Evolutionary conservation across 2,329 filamentous ascomycete species (phyloP), one percentile per base, ranked within the genome.

Genomic region (Pseudocercospora fijiensis): DNA sequence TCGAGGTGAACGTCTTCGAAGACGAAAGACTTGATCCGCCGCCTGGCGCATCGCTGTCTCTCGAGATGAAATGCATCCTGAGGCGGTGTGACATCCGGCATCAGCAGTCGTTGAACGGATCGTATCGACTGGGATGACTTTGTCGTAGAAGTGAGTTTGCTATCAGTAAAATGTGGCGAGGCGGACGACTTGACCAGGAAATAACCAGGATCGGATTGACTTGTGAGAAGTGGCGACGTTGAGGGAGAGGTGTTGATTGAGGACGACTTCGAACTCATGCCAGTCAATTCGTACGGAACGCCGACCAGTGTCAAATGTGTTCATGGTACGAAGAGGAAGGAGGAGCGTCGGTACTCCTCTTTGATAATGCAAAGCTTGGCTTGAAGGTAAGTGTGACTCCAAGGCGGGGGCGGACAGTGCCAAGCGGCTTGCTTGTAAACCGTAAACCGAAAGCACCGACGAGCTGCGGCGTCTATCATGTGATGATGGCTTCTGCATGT

Each of bases 1-100:
- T 73, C 68, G 33, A 68, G 60, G 52, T 66, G 58, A 20, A 43
- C 20, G 37, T 64, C 55, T 37, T 63, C 56, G 51, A 69, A 70
- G 30, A 72, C 59, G 20, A 63, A 52, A 20, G 37, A 43, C 28
- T 66, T 63, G 24, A 69, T 60, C n/a, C 62, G 60, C n/a, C 57
- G 60, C 45, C 64, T 60, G n/a, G 60, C 60, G 10, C 52, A 52
- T 41, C 47, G 37, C 22, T 65, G 63, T 53, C 41, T 58, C 16
- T 60, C 59, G 37, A 59, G 49, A 27, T 57, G 37, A 8, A 24
- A 27, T 18, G 59, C 56, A 52, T 65, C 63, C 30, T 60, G 63
- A 18, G 28, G 53, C 22, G 16, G 26, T 9, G 26, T 51, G 24
- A 41, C 45, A 16, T 65, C 63, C 28, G 56, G 59, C 63, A 65